Conservation (phyloP, 208 protist species). For the Vickermania ingenoplastis region DNA sequence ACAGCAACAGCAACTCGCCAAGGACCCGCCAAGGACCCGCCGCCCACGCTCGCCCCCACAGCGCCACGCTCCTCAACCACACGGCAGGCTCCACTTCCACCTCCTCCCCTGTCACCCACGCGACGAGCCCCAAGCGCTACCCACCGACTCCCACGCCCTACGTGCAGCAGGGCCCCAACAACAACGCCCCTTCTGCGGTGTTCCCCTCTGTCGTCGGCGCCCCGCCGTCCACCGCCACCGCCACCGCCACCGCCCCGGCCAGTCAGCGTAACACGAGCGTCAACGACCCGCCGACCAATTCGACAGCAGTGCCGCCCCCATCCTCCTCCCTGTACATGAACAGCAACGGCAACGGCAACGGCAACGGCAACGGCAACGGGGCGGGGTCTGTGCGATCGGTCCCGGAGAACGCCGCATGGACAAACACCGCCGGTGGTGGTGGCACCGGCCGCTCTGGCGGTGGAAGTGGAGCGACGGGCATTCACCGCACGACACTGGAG, state of each 20-base stretch:
- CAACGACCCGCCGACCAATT: background rate
- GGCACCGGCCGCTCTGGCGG: too few relatives aligned
- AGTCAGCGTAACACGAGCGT: background rate
- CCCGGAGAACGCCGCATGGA: too few relatives aligned
- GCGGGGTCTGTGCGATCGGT: too few relatives aligned
- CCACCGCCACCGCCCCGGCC: background rate
- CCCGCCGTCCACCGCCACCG: background rate
- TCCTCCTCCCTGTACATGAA: background rate
- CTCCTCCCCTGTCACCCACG: too few relatives aligned
- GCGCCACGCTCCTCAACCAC: background rate
- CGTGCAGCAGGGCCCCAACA: background rate
- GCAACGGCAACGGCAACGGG: background rate
- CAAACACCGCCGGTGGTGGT: too few relatives aligned
- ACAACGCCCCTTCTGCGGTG: too few relatives aligned
- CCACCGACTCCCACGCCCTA: too few relatives aligned
- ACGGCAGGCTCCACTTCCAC: background rate
- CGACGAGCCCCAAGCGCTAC: background rate
- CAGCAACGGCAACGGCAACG: background rate
- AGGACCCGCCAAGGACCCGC: too few relatives aligned
- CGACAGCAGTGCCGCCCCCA: background rate
- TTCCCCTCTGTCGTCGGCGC: background rate
- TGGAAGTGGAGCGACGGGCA: too few relatives aligned
- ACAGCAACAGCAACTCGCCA: background rate
- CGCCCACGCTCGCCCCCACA: background rate
- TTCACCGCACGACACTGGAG: conserved; percentile 2